phyloP scores from a whole-genome alignment of 75 land plant genomes.

The Selaginella tamariscina region DNA sequence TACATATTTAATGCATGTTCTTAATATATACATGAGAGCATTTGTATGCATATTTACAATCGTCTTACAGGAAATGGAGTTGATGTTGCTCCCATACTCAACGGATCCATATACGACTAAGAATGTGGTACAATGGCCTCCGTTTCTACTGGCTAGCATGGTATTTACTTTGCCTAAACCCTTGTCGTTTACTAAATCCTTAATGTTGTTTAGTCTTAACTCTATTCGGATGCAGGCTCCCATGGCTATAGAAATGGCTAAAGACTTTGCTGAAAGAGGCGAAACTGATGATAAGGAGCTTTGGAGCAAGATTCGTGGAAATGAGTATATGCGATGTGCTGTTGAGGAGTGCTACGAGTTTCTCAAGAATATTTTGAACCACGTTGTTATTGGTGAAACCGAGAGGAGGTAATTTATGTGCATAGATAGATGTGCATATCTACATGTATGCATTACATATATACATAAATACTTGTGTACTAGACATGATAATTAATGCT shows the following conservation, averaged over 20 bases:
- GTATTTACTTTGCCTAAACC: neutral
- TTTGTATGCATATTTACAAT: too few species aligned
- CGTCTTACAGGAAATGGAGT: constrained; percentile 11
- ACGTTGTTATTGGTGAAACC: constrained; percentile 53
- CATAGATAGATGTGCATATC: too few species aligned
- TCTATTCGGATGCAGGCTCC: neutral
- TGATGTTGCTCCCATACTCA: constrained; percentile 6
- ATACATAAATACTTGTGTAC: too few species aligned
- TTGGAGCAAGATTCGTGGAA: constrained; percentile 72
- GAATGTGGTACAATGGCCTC: constrained; percentile 3
- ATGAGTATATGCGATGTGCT: constrained; percentile 89
- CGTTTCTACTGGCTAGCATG: constrained; percentile 12
- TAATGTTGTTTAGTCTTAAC: neutral
- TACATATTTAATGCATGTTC: too few species aligned
- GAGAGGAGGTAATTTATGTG: constrained; percentile 53
- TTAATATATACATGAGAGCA: too few species aligned
- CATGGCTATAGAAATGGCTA: constrained; percentile 17
- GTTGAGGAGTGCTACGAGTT: neutral
- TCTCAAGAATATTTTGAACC: constrained; percentile 11
- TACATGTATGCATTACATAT: too few species aligned
- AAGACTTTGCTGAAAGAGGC: constrained; percentile 35
- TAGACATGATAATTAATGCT: too few species aligned
- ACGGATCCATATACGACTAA: constrained; percentile 21
- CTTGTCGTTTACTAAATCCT: too few species aligned
- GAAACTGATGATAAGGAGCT: constrained; percentile 15